Conservation (phyloP, 1,139 yeast genomes). For the Suhomyces coccinellae region DNA sequence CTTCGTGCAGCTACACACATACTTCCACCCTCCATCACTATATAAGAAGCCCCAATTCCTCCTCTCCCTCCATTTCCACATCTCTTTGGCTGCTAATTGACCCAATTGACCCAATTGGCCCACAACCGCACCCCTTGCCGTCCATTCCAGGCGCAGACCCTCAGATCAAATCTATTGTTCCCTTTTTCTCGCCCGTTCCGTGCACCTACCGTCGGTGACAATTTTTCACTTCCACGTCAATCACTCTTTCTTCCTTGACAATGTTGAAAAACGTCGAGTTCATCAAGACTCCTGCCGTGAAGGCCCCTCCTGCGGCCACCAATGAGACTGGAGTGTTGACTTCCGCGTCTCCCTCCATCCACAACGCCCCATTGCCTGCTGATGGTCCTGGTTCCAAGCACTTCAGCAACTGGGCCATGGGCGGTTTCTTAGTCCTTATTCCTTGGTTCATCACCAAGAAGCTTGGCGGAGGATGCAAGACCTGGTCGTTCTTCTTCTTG, state of each 20-base stretch:
- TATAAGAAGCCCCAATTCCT: neutral
- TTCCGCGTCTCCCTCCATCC: conserved; percentile 68
- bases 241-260: conserved; percentile 5
- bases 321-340: conserved; percentile 60
- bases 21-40: neutral
- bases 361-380: conserved; percentile 86
- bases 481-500: conserved; percentile 57
- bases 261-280: conserved; percentile 51
- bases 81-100: neutral
- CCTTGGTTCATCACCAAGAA: conserved; percentile 68
- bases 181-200: neutral
- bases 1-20: neutral
- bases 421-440: conserved; percentile 52
- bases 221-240: conserved; percentile 8
- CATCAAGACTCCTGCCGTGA: conserved; percentile 59
- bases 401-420: conserved; percentile 64
- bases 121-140: neutral
- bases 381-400: conserved; percentile 87
- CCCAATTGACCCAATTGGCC: neutral
- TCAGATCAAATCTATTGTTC: neutral
- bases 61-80: neutral
- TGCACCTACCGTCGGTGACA: neutral
- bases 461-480: conserved; percentile 72
- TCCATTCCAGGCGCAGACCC: neutral
- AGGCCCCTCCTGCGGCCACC: conserved; percentile 47